These are phyloP conservation scores for Aureobasidium sp. DNA, from an alignment of 2,329 filamentous ascomycete genomes.

Conservation along the genomic window DNA sequence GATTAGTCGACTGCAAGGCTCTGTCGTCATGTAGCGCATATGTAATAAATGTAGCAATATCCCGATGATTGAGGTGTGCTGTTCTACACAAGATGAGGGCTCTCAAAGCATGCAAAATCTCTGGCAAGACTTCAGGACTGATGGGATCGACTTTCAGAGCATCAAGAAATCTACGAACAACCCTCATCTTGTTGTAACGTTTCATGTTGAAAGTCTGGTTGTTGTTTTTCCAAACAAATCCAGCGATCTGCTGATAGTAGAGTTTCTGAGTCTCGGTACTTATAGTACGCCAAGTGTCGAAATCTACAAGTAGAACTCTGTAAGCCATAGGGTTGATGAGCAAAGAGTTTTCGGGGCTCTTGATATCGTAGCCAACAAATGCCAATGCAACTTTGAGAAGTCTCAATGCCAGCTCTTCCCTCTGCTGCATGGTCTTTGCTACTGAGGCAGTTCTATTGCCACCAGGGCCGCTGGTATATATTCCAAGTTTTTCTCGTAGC, in stretches of 20 bases:
- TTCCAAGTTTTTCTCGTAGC: slow-evolving; percentile 71
- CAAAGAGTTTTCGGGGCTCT: slow-evolving; percentile 75
- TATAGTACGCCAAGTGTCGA: slow-evolving; percentile 84
- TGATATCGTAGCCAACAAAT: slow-evolving; percentile 81
- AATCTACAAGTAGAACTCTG: slow-evolving; percentile 80
- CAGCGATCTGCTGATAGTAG: slow-evolving; percentile 87
- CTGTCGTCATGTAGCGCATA: slow-evolving; percentile 66
- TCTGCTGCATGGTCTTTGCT: slow-evolving; percentile 32
- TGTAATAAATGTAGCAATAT: slow-evolving; percentile 84
- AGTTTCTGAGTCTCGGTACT: slow-evolving; percentile 69
- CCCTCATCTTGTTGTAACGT: slow-evolving; percentile 82
- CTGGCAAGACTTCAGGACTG: slow-evolving; percentile 59
- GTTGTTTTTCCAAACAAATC: slow-evolving; percentile 83
- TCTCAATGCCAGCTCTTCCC: slow-evolving; percentile 46
- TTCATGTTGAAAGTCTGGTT: slow-evolving; percentile 88
- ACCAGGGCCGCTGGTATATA: slow-evolving; percentile 15
- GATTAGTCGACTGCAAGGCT: slow-evolving; percentile 2
- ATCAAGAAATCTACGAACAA: slow-evolving; percentile 83
- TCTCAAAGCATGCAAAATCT: slow-evolving; percentile 72
- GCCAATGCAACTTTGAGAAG: slow-evolving; percentile 69
- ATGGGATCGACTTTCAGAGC: slow-evolving; percentile 81
- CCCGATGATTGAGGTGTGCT: slow-evolving; percentile 75
- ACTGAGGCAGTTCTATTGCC: slow-evolving; percentile 19
- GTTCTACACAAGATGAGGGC: slow-evolving; percentile 72
- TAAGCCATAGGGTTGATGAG: slow-evolving; percentile 96